Evolutionary conservation across 345 rosid species (phyloP), one percentile per base, ranked within the genome.

Genomic region (Aquilaria malaccensis): DNA sequence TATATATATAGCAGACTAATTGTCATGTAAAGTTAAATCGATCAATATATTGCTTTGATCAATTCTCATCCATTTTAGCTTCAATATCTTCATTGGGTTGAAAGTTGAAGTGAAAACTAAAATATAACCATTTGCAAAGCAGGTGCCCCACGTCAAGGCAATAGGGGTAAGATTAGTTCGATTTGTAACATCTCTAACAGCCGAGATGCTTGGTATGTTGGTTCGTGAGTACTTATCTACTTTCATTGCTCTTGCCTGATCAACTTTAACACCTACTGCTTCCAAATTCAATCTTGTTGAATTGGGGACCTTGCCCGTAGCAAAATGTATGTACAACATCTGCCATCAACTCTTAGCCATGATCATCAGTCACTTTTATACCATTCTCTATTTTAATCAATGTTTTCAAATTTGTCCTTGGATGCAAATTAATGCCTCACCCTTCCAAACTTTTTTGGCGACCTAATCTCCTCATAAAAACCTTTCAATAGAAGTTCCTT

Each of bases 401-500:
- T 95, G 88, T 76, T 50, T 71, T 77, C 79, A 95, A 76, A 78
- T 60, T 88, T 78, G 95, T 79, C 73, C 70, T 72, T 1, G 97
- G 96, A 69, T 95, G 96, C 80, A 95, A 59, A 71, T 80, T 85
- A 53, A 91, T 74, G 52, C 97, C 97, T 77, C 99, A 85, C 58
- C 88, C 97, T 75, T 95, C 97, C 55, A 95, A 81, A 80, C 90
- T 95, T 77, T 89, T 88, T 51, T 22, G 22, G 93, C 99, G 75
- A 95, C 95, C 99, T 85, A 97, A 95, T 95, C 78, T 95, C 99
- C 64, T 95, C 88, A 59, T 95, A 96, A 80, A 95, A 95, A 50
- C 99, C 97, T 73, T 97, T 91, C 66, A 95, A 67, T 13, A 96
- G 99, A 71, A 91, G 97, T 56, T 95, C 97, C 82, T 77, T 91